phyloP scores from a whole-genome alignment of 768 basidiomycete genomes.

The Lepiota venenata region DNA sequence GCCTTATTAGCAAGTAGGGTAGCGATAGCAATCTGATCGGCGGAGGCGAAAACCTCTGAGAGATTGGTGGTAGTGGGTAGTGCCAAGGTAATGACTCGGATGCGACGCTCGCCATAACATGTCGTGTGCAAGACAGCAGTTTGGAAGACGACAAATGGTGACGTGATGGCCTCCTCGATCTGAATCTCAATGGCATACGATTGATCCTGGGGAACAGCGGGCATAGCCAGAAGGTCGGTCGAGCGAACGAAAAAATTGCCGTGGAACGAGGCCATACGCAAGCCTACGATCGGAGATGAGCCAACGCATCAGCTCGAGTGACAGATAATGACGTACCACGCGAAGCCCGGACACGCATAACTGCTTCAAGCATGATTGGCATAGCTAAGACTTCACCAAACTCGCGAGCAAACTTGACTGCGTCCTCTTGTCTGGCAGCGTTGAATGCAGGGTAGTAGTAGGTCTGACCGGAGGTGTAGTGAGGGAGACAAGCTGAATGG shows the following conservation, averaged over 20 bases:
- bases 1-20: slow-evolving; percentile 90
- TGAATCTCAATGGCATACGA: slow-evolving; percentile 95
- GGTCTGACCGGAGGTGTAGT: slow-evolving; percentile 97
- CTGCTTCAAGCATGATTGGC: slow-evolving; percentile 94
- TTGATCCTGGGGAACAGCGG: slow-evolving; percentile 94
- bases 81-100: slow-evolving; percentile 86
- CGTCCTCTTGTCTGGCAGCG: slow-evolving; percentile 90
- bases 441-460: slow-evolving; percentile 99
- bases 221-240: slow-evolving; percentile 94
- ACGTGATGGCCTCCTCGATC: slow-evolving; percentile 90
- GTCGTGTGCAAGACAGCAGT: slow-evolving; percentile 94
- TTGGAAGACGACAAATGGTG: slow-evolving; percentile 91
- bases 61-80: slow-evolving; percentile 86
- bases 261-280: slow-evolving; percentile 97
- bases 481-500: slow-evolving; percentile 76
- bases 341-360: slow-evolving; percentile 98
- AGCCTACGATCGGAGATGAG: slow-evolving; percentile 38
- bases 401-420: slow-evolving; percentile 97
- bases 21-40: slow-evolving; percentile 83
- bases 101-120: slow-evolving; percentile 87
- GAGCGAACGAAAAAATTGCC: slow-evolving; percentile 99
- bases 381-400: slow-evolving; percentile 91
- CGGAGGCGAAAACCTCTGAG: slow-evolving; percentile 87
- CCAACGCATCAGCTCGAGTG: neutral
- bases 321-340: slow-evolving; percentile 51